Percentiles rank a stretch among this genome's conserved stretches.
These are phyloP conservation scores for Cronartium quercuum DNA, from an alignment of 1,284 basidiomycete species.

Conservation along the genomic window DNA sequence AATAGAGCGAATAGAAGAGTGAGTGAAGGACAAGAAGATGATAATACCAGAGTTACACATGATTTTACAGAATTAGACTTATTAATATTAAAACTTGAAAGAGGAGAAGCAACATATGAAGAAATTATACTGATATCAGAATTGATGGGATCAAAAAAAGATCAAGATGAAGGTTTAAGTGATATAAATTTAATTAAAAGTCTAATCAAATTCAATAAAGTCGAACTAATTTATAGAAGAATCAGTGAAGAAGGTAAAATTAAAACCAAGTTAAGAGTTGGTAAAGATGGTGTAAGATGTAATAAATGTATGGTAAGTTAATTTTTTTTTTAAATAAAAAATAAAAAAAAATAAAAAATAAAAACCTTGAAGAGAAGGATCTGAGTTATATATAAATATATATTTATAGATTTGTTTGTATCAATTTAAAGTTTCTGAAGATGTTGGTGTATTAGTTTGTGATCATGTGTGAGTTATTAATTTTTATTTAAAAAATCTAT, in stretches of 20 bases:
- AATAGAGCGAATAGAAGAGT: background rate
- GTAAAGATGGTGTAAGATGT: background rate
- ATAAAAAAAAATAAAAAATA: background rate
- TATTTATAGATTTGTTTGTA: background rate
- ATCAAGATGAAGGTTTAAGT: background rate
- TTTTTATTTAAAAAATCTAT: background rate
- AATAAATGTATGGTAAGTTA: background rate
- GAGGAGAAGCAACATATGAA: conserved; percentile 5
- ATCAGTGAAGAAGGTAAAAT: background rate
- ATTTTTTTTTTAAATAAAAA: background rate
- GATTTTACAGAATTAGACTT: background rate
- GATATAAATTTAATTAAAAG: background rate
- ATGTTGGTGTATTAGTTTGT: background rate
- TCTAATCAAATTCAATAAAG: background rate
- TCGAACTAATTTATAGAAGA: background rate
- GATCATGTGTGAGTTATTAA: background rate
- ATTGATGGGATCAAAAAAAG: background rate
- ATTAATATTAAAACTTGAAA: background rate
- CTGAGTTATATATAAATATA: background rate
- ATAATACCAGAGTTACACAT: background rate
- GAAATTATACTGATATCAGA: background rate
- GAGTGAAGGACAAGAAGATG: background rate
- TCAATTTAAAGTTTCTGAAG: background rate
- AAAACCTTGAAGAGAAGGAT: background rate
- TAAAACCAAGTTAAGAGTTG: background rate